Percentiles rank a stretch among this genome's conserved stretches.
These are phyloP conservation scores for Graphium sp. DNA, from an alignment of 2,329 filamentous ascomycete species.

Conservation along the genomic window DNA sequence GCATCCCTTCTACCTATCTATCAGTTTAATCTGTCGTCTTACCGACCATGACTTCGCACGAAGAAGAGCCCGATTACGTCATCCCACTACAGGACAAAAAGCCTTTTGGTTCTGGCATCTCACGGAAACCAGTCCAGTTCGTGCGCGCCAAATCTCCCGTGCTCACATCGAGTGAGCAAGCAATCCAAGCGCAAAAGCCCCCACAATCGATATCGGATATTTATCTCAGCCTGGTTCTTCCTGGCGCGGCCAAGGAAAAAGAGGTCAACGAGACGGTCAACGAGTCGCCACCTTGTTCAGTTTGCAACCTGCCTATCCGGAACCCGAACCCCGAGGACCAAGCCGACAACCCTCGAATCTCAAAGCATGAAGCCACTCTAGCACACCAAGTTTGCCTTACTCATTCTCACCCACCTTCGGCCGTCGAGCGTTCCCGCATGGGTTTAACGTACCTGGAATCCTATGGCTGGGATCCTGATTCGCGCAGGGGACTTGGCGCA, in stretches of 20 bases:
- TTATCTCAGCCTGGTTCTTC: conserved; percentile 50
- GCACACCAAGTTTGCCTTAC: conserved; percentile 54
- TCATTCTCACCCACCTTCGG: conserved; percentile 57
- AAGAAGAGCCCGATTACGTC: conserved; percentile 21
- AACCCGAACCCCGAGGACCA: conserved; percentile 8
- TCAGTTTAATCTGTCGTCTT: not conserved
- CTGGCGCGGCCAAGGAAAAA: conserved; percentile 1
- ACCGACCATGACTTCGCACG: not conserved
- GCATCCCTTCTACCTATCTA: not conserved
- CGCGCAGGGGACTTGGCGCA: conserved; percentile 53
- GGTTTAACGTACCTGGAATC: conserved; percentile 48
- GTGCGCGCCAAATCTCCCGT: conserved; percentile 31
- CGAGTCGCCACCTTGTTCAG: conserved; percentile 12
- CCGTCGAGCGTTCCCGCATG: conserved; percentile 53
- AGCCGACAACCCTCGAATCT: conserved; percentile 7
- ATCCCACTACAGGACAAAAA: conserved; percentile 34
- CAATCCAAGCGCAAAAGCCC: conserved; percentile 1
- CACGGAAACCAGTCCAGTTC: conserved; percentile 36
- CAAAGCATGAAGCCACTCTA: conserved; percentile 42
- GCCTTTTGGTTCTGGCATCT: conserved; percentile 38
- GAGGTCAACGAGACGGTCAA: conserved; percentile 2
- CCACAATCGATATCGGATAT: conserved; percentile 20
- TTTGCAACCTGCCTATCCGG: conserved; percentile 19
- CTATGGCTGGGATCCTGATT: conserved; percentile 62
- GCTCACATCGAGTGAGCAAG: not conserved